Evolutionary conservation across 345 rosid genomes (phyloP).

Genomic region (Capsella bursapastoris): DNA sequence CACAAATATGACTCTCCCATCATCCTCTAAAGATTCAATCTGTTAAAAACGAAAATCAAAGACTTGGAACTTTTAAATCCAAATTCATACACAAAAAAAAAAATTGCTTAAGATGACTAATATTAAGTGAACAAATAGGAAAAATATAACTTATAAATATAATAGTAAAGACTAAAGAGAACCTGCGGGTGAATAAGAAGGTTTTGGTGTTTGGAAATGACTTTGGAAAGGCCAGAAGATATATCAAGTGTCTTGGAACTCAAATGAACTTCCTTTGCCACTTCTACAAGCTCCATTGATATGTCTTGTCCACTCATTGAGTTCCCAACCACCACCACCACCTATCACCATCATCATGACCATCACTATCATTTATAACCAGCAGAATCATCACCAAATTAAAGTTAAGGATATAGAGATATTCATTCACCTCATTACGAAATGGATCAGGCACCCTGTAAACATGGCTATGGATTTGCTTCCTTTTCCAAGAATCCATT

Average conservation of each 20-base stretch:
- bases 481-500: slow-evolving; percentile 83
- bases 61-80: not conserved
- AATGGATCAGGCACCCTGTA: slow-evolving; percentile 83
- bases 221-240: slow-evolving; percentile 70
- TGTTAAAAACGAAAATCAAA: slow-evolving; percentile 37
- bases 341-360: slow-evolving; percentile 47
- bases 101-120: not conserved
- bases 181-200: slow-evolving; percentile 74
- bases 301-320: slow-evolving; percentile 90
- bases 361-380: not conserved
- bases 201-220: slow-evolving; percentile 66
- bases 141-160: too few relatives aligned
- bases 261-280: slow-evolving; percentile 77
- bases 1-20: slow-evolving; percentile 64
- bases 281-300: slow-evolving; percentile 83
- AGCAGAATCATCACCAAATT: slow-evolving; percentile 13
- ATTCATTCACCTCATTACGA: slow-evolving; percentile 60
- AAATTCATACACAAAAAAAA: not conserved
- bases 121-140: too few relatives aligned
- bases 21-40: slow-evolving; percentile 70
- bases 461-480: slow-evolving; percentile 83
- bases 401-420: not conserved
- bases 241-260: slow-evolving; percentile 66
- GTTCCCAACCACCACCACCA: slow-evolving; percentile 82
- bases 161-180: slow-evolving; percentile 15